Base-by-base conservation (phyloP, 2,329 filamentous ascomycete species). In the Onygenales sp. region DNA sequence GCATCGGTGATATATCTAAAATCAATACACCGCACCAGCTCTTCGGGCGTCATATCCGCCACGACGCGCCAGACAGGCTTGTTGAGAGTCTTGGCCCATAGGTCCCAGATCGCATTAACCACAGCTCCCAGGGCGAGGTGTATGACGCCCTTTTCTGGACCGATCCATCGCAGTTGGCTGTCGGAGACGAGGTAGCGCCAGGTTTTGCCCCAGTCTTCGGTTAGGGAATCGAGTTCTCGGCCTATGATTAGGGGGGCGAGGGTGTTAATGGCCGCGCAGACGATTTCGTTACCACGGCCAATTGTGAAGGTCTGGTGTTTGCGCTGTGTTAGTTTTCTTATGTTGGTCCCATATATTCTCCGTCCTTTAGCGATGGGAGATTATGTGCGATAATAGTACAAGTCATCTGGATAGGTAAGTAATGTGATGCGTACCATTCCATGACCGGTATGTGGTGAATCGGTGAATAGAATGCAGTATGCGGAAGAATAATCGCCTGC, bases 1-100 rank as follows among this genome's bases (percentile, higher is more conserved):
- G 88, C 89, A 71, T 95, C 90, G 27, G 87, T 93, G 69, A 95
- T 94, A 73, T 96, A 95, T 49, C 90, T 80, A 76, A 95, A 96
- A 73, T 95, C 91, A 67, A 96, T 91, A 73, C 90, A 92, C 55
- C 78, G 73, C 50, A 95, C 89, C 50, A 94, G 82, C 73, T 95
- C 85, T 71, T 93, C 86, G 1, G 90, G 88, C 3, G 79, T 85
- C 87, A 95, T 94, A 61, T 95, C 90, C 9, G 87, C 86, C 27
- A 96, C 86, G 57, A 96, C 85, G 55, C 84, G 81, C 91, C 90
- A 95, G 11, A 95, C 88, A 3, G 90, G 91, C 76, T 95, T 95
- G 59, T 81, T 78, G 37, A 93, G 80, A 2, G 80, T 80, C 75
- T 94, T 95, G 52, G 88, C 89, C 90, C 90, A 95, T n/a, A 95